A percentile compares a stretch with the other conserved stretches of the same genome.
phyloP scores from a whole-genome alignment of 2,329 filamentous ascomycete genomes.

The Hymenoscyphus albidus region DNA sequence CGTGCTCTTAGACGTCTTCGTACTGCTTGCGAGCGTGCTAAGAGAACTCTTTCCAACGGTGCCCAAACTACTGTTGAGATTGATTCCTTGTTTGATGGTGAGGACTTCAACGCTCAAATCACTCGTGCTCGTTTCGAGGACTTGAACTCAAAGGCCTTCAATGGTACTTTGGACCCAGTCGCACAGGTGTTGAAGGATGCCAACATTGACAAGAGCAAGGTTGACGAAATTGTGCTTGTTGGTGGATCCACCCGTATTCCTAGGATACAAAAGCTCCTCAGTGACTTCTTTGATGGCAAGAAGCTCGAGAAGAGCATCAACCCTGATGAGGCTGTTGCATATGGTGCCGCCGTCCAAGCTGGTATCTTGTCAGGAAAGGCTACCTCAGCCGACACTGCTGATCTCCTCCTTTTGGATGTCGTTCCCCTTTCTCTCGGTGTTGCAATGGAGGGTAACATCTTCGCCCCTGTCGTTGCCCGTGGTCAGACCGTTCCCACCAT shows the following conservation, averaged over 20 bases:
- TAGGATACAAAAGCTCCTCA: constrained; percentile 97
- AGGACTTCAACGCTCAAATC: constrained; percentile 96
- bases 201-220: constrained; percentile 77
- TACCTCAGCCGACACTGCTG: constrained; percentile 87
- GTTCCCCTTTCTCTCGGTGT: constrained; percentile 96
- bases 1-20: constrained; percentile 93
- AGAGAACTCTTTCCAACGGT: constrained; percentile 96
- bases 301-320: constrained; percentile 99
- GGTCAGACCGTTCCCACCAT: constrained; percentile 73
- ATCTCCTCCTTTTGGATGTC: constrained; percentile 94
- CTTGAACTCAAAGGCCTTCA: constrained; percentile 92
- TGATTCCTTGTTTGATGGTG: constrained; percentile 95
- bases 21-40: constrained; percentile 98
- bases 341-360: constrained; percentile 97
- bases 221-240: constrained; percentile 98
- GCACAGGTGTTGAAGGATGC: constrained; percentile 96
- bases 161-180: constrained; percentile 89
- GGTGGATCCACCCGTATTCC: constrained; percentile 99
- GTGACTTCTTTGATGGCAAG: constrained; percentile 99
- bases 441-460: constrained; percentile 99
- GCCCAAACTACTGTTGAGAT: constrained; percentile 98
- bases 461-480: constrained; percentile 85
- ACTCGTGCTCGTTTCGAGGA: constrained; percentile 99
- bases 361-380: constrained; percentile 99
- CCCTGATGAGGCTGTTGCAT: constrained; percentile 98